Conservation (phyloP, 495 filamentous ascomycete species). For the Daldinia vernicosa region DNA sequence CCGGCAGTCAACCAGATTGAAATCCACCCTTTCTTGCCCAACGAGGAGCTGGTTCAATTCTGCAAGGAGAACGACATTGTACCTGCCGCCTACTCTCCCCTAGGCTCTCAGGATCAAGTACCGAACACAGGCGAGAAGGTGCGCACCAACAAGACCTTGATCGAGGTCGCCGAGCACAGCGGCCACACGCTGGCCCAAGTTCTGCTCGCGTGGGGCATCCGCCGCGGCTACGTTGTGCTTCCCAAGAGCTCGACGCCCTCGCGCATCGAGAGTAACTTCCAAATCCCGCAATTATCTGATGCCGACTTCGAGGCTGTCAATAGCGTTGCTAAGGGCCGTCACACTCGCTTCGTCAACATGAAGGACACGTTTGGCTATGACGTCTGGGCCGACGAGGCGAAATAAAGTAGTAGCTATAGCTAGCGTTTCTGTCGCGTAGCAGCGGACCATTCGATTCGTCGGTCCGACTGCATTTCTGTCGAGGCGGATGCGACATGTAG, state of each 20-base stretch:
- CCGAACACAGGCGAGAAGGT: constrained; percentile 57
- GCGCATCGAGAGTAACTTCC: constrained; percentile 65
- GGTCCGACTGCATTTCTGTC: background rate
- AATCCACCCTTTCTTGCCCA: constrained; percentile 61
- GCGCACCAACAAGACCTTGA: constrained; percentile 51
- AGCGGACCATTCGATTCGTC: background rate
- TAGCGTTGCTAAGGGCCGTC: constrained; percentile 56
- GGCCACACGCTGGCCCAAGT: constrained; percentile 58
- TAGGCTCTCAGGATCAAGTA: constrained; percentile 67
- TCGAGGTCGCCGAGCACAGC: constrained; percentile 52
- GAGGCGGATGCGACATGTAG: background rate
- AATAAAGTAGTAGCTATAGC: background rate
- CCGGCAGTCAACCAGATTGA: constrained; percentile 62
- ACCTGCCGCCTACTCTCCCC: constrained; percentile 73
- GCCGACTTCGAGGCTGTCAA: constrained; percentile 55
- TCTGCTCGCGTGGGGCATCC: constrained; percentile 57
- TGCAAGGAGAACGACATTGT: constrained; percentile 68
- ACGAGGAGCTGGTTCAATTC: constrained; percentile 62
- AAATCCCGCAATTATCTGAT: constrained; percentile 53
- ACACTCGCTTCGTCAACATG: constrained; percentile 81
- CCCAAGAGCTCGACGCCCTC: constrained; percentile 71
- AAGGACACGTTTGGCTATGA: constrained; percentile 70
- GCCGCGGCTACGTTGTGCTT: constrained; percentile 55
- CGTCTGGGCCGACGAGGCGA: constrained; percentile 59
- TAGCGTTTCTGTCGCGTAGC: background rate